Base-by-base conservation (phyloP, 441 rosid genomes). In the Populus hybrid region DNA sequence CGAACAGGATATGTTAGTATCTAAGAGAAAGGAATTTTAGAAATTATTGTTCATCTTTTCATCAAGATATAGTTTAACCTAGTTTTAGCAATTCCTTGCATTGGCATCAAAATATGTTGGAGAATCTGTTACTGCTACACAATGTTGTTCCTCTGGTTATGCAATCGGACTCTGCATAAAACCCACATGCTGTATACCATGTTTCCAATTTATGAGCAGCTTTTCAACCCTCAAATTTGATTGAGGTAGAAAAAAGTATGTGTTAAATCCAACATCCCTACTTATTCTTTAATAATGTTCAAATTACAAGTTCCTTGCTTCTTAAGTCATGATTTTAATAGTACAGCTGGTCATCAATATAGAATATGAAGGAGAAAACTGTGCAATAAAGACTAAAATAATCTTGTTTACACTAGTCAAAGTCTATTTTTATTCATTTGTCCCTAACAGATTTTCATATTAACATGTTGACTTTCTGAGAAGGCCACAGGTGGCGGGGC, bases 401-500 rank as follows among this genome's bases (percentile, higher is more conserved):
- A 24, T 77, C 50, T 64, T 6, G 69, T 63, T 45, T 26, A 64
- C 26, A 28, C 70, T 18, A 12, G 26, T 73, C 28, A 31, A 18
- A 10, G 26, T 66, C 26, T 66, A 23, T 23, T 66, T 56, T 9
- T 74, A 18, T 71, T 53, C 40, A 71, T 71, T 70, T 72, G 24
- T 11, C 31, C 16, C 73, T 14, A 45, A 45, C 56, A 45, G 20
- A 76, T 69, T 38, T 6, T 77, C 75, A 64, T 72, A 72, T 68
- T 82, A 79, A 86, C 79, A 78, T 80, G 79, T 73, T 77, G 74
- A 77, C 82, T 77, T 80, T 83, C 73, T 80, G 85, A 79, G 85
- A 87, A 96, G 98, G 99, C 97, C 81, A 94, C 98, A 79, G 98
- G 99, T n/a, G 99, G 99, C 1, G 99, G 99, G 83, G 99, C 99